Conservation (phyloP, 163 green algal species). For the Scenedesmus sp. region DNA sequence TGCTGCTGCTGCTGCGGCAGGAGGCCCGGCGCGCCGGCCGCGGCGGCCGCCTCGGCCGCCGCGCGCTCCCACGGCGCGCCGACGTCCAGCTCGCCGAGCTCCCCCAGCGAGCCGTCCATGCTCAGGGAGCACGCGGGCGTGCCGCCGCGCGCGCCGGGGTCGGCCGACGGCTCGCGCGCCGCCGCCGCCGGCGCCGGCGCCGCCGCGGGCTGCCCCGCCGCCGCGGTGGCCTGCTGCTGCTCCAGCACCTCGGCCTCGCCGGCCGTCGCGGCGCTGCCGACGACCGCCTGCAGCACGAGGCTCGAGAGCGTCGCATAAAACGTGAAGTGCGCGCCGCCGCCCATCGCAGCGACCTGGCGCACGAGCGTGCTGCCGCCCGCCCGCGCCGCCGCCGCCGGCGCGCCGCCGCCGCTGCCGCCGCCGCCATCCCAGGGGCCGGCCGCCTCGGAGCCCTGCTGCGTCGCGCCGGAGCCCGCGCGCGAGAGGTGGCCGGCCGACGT, state of each 20-base stretch:
- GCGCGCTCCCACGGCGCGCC: conserved; percentile 23
- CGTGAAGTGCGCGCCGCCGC: conserved; percentile 10
- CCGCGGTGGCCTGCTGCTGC: conserved; percentile 22
- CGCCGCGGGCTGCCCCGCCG: no score
- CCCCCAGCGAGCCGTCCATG: no score
- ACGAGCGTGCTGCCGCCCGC: conserved; percentile 16
- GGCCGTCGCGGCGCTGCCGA: conserved; percentile 23
- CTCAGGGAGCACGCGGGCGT: no score
- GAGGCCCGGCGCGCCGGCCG: neutral
- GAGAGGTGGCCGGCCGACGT: neutral
- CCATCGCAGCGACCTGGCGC: neutral
- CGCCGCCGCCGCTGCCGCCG: neutral
- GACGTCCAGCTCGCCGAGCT: conserved; percentile 3
- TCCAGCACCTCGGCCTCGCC: conserved; percentile 9
- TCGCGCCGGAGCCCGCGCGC: no score
- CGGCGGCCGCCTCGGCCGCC: conserved; percentile 9
- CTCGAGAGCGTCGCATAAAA: conserved; percentile 25
- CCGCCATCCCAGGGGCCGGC: no score
- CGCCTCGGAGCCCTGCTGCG: no score
- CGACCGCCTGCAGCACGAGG: conserved; percentile 25
- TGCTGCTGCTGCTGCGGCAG: conserved; percentile 19
- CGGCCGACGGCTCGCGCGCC: no score
- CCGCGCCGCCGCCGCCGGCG: neutral
- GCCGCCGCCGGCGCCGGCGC: no score
- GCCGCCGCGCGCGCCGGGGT: no score